Percentiles rank a stretch among this genome's conserved stretches.
Conservation (phyloP, 1,139 yeast species). For the Hansenula anomala region DNA sequence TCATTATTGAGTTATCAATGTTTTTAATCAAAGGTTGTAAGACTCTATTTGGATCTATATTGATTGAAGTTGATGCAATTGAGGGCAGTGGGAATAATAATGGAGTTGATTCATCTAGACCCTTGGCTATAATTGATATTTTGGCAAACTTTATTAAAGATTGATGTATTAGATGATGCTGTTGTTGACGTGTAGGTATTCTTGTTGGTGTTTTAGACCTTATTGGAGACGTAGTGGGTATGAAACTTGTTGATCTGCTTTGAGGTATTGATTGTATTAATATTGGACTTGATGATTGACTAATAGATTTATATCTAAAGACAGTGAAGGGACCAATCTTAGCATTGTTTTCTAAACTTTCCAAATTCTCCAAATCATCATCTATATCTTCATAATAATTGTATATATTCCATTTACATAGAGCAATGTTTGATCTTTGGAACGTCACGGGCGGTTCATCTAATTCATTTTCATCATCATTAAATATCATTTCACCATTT, state of each 20-base stretch:
- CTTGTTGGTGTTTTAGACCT: not conserved
- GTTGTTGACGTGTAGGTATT: not conserved
- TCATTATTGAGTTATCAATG: not conserved
- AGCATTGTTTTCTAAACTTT: constrained; percentile 5
- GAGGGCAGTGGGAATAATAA: not conserved
- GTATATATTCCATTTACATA: constrained; percentile 60
- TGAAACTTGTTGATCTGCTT: too few relatives aligned
- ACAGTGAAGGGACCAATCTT: constrained; percentile 9
- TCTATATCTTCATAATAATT: constrained; percentile 79
- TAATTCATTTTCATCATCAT: constrained; percentile 4
- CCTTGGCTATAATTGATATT: not conserved
- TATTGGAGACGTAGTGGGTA: not conserved
- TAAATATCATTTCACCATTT: not conserved
- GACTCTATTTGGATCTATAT: not conserved
- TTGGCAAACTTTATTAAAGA: not conserved
- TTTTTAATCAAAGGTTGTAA: not conserved
- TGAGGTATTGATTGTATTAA: too few relatives aligned
- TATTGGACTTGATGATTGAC: too few relatives aligned
- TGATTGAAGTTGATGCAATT: not conserved
- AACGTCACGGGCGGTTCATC: constrained; percentile 4
- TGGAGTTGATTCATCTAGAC: not conserved
- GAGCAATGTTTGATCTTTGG: constrained; percentile 62
- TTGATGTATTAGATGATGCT: not conserved
- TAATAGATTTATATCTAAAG: constrained; percentile 4
- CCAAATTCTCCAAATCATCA: constrained; percentile 52